Base-by-base conservation (phyloP, 257 asterid species). In the Echites panduratus region DNA sequence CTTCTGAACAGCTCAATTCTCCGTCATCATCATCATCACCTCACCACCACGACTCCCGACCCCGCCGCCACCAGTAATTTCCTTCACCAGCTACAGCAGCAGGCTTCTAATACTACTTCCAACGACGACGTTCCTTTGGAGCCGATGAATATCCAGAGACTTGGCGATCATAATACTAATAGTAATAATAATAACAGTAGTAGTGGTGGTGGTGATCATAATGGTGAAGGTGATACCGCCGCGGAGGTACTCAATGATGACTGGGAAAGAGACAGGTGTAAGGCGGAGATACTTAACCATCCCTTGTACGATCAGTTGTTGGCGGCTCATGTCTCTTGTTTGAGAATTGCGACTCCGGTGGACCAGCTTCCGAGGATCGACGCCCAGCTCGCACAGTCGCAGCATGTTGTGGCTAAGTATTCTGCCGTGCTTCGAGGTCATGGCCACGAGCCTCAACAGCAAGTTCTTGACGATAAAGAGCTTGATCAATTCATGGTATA, bases 301-400 rank as follows among this genome's bases (percentile, higher is more conserved):
- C 97, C 98, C 0, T 56, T 91, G 66, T 93, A 93, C 48, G 98
- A 93, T 26, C 94, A 93, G 86, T 79, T 93, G 12, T 77, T 93
- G 75, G 88, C 96, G 78, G 97, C 97, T 32, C 98, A 93, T 76
- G 96, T 93, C 12, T 81, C 96, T 35, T 93, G 98, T 84, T 86
- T 93, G 78, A 88, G 98, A 20, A 93, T 93, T 52, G 97, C 98
- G 0, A 93, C 98, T 14, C 98, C 98, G 73, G 98, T 93, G 32
- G 98, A 93, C 90, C 98, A 93, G 87, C 86, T 94, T 32, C 96
- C 97, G 5, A 86, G 96, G 87, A 89, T 94, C 81, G 98, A 94
- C 73, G 96, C 98, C 2, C 98, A 94, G 95, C 79, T 94, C 11
- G 97, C 90, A 2, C 96, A 87, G 85, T 89, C 97, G 44, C 97